Percentiles rank a stretch among this genome's conserved stretches.
Conservation (phyloP, 345 rosid species). For the Salix caprea region DNA sequence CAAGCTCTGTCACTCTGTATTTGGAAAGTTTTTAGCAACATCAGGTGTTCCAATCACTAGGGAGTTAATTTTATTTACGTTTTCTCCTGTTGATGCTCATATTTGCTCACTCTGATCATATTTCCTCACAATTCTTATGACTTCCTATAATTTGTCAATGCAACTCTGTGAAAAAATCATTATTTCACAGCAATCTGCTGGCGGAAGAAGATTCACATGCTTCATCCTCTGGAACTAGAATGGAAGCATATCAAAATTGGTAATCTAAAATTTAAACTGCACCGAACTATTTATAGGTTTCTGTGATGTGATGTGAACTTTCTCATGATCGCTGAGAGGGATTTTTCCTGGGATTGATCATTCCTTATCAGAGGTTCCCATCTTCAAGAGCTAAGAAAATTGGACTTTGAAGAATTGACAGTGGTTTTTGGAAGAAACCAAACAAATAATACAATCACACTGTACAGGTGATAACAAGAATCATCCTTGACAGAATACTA, state of each 20-base stretch:
- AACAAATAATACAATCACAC: slow-evolving; percentile 9
- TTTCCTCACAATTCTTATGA: background rate
- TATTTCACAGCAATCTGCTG: background rate
- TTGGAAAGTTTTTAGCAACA: background rate
- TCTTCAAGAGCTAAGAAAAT: background rate
- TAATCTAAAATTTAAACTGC: background rate
- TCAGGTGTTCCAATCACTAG: background rate
- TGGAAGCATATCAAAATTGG: background rate
- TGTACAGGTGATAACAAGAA: background rate
- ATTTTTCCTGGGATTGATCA: background rate
- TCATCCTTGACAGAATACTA: background rate
- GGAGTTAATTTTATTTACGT: background rate
- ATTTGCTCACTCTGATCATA: background rate
- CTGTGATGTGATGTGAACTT: background rate
- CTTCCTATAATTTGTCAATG: background rate
- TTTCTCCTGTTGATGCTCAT: background rate
- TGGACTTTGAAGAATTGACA: background rate
- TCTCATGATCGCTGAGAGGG: background rate
- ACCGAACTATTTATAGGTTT: background rate
- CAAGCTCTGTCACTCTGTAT: background rate
- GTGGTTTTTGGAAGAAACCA: slow-evolving; percentile 1
- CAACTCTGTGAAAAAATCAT: background rate
- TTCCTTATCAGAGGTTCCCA: background rate
- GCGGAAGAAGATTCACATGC: background rate
- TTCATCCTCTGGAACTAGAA: background rate